Base-by-base conservation (phyloP, 2,329 filamentous ascomycete genomes). In the Arthroderma uncinatum region DNA sequence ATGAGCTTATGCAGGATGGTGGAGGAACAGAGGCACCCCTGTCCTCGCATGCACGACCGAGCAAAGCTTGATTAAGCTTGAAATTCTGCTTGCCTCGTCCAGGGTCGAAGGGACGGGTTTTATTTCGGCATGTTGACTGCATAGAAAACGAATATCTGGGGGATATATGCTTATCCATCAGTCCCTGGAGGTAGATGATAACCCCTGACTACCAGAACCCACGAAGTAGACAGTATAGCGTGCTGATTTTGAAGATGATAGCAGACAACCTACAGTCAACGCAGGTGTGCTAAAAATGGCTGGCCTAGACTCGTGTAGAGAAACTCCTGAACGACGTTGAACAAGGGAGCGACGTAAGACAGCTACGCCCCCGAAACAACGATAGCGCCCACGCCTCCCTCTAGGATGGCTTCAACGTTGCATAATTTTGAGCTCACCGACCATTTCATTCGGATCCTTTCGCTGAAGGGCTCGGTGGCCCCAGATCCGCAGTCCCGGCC, bases 51-150 rank as follows among this genome's bases (percentile, higher is more conserved):
- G 47, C 47, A 19, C 47, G 23, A 50, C 47, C 47, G 33, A 50
- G 47, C 23, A 50, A 50, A 50, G 47, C 47, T 50, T 50, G 47
- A 33, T 50, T 50, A 33, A 50, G 47, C 47, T 50, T 50, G 47
- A 50, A 50, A 50, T 30, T 25, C n/a, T 50, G 10, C 16, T 47
- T 21, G 25, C 12, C 7, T 50, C 25, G 25, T 47, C 40, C 21
- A 47, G 40, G 40, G 40, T 47, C 21, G 40, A 14, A 25, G 12
- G 40, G 12, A 47, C 40, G 40, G 40, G 40, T 47, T 12, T 28
- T 23, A 47, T 47, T 47, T 47, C 40, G 40, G 40, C 40, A 47
- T 47, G 21, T 47, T 25, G 8, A 21, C 23, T 12, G 40, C 40
- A 3, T 21, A 9, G 8, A 8, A 25, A n/a, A n/a, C n/a, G 19